These are phyloP conservation scores for Euclidium syriacum DNA, from an alignment of 345 rosid genomes.

Conservation along the genomic window DNA sequence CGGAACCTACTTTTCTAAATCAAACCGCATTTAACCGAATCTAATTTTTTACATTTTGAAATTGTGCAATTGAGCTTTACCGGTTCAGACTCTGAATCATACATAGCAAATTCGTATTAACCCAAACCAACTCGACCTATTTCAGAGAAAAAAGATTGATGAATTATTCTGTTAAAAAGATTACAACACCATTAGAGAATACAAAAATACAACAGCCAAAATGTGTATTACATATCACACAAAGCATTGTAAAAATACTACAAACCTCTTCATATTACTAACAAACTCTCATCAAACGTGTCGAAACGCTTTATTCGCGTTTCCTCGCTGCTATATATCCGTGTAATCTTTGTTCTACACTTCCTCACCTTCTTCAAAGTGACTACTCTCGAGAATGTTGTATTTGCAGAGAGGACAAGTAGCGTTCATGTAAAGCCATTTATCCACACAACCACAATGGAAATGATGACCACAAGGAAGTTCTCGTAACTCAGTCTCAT, in stretches of 20 bases:
- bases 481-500: conserved; percentile 84
- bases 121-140: too few relatives aligned
- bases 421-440: conserved; percentile 85
- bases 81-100: too few relatives aligned
- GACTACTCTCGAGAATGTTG: conserved; percentile 75
- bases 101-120: too few relatives aligned
- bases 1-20: too few relatives aligned
- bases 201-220: too few relatives aligned
- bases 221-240: conserved; percentile 15
- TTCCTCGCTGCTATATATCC: conserved; percentile 25
- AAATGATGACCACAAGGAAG: conserved; percentile 96
- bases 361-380: conserved; percentile 51
- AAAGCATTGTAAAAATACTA: conserved; percentile 13
- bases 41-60: too few relatives aligned
- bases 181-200: too few relatives aligned
- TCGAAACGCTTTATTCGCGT: not conserved
- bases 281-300: not conserved
- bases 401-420: conserved; percentile 98
- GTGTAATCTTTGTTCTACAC: conserved; percentile 46
- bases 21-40: too few relatives aligned
- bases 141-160: too few relatives aligned
- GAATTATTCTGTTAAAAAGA: too few relatives aligned
- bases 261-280: too few relatives aligned
- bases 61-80: too few relatives aligned
- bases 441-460: conserved; percentile 85